phyloP scores from a whole-genome alignment of 2,329 filamentous ascomycete species.

The Cercospora sojina region DNA sequence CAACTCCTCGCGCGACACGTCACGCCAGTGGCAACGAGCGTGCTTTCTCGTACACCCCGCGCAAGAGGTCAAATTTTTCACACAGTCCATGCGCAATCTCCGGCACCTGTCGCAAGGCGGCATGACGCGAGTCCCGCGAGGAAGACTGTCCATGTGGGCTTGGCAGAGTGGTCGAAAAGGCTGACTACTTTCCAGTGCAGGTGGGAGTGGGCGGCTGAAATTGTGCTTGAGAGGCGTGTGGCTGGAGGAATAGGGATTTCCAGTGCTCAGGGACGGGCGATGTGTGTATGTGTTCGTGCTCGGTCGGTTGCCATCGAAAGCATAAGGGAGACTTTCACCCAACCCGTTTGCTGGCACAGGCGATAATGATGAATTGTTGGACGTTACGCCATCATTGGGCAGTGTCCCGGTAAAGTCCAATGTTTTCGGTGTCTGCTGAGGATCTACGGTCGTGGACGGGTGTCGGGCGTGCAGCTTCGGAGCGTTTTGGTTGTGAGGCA shows the following conservation, averaged over 20 bases:
- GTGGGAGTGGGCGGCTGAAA: constrained; percentile 40
- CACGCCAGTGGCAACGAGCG: constrained; percentile 82
- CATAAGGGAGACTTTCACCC: constrained; percentile 29
- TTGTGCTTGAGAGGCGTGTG: constrained; percentile 37
- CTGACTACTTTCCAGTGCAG: constrained; percentile 39
- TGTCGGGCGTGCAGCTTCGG: constrained; percentile 29
- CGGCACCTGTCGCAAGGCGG: constrained; percentile 84
- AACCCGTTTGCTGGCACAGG: constrained; percentile 30
- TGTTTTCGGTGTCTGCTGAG: constrained; percentile 4
- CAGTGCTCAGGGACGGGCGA: constrained; percentile 31
- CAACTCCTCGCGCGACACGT: constrained; percentile 70
- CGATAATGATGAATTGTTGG: constrained; percentile 36
- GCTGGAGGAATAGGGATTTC: constrained; percentile 19
- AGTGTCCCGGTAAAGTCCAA: constrained; percentile 6
- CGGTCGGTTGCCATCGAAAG: constrained; percentile 18
- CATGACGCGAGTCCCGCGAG: constrained; percentile 70
- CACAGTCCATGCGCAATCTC: constrained; percentile 73
- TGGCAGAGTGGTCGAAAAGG: constrained; percentile 41
- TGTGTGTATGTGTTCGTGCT: constrained; percentile 17
- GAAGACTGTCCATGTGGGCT: constrained; percentile 70
- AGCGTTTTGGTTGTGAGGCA: constrained; percentile 51
- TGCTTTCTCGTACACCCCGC: constrained; percentile 88
- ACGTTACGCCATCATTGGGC: constrained; percentile 22
- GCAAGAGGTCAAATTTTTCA: constrained; percentile 84
- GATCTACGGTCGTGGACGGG: constrained; percentile 20